Base-by-base conservation (phyloP, 2,329 filamentous ascomycete species). In the Cladophialophora bantiana region DNA sequence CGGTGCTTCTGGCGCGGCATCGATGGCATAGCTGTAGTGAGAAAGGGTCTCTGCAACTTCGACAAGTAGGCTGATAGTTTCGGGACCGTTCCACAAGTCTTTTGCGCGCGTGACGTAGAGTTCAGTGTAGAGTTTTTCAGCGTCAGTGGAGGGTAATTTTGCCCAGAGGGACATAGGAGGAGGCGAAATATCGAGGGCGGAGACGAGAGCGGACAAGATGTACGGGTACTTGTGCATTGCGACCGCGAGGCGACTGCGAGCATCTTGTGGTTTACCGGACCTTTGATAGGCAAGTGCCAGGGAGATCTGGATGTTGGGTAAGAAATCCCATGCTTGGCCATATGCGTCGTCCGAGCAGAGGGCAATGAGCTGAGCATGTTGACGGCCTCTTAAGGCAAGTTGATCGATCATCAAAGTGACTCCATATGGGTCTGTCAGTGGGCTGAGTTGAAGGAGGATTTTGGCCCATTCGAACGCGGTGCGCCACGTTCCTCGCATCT, bases 381-480 rank as follows among this genome's bases (percentile, higher is more conserved):
- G 90, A 68, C 90, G 85, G 3, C 92, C 90, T 62, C 92, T 88
- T n/a, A 98, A 83, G 1, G 93, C 93, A 61, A 97, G 84, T 70
- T 93, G 88, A 75, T 97, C 94, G 57, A 97, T 87, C 69, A 93
- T 85, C 63, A 97, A 86, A 67, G 89, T 85, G 74, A 97, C 87
- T 55, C 88, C 91, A 74, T 97, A 97, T 0, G 93, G 93, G 75
- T 99, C 95, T 3, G 83, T 81, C 56, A 84, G 81, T 3, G 88
- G 88, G 71, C 93, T 88, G 66, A 98, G 79, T 65, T 89, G 87
- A 35, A 96, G 84, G 9, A 97, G 82, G 5, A 98, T 80, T 79
- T 95, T 97, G 6, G 92, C 87, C 94, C 95, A 99, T 78, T 98
- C 95, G 56, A 96, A 88, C 0, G 93, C 93, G 0, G 95, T 98